phyloP scores from a whole-genome alignment of 2,329 filamentous ascomycete genomes.

The Amphichorda felina region DNA sequence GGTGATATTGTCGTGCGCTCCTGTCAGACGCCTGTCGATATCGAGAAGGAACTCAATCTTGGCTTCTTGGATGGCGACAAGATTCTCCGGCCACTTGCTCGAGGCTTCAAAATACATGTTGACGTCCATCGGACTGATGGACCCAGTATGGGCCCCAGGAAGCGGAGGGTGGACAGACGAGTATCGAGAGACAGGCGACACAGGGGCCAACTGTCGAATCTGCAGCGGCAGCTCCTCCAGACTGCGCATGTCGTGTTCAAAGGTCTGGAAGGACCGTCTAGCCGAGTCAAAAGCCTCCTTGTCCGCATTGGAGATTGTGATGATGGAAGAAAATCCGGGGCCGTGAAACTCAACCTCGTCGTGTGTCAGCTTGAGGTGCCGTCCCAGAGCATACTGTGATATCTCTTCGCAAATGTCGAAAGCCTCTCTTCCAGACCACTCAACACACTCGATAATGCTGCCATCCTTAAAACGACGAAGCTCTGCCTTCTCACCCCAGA shows the following conservation, averaged over 20 bases:
- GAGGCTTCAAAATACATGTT: slow-evolving; percentile 90
- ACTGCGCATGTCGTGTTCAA: slow-evolving; percentile 66
- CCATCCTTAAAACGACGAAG: slow-evolving; percentile 91
- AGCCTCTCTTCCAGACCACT: slow-evolving; percentile 60
- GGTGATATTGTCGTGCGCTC: slow-evolving; percentile 45
- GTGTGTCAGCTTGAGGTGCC: slow-evolving; percentile 53
- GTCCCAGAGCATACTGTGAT: slow-evolving; percentile 54
- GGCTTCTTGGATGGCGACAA: slow-evolving; percentile 82
- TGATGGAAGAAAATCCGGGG: slow-evolving; percentile 34
- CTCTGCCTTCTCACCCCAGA: slow-evolving; percentile 93
- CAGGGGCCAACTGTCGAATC: slow-evolving; percentile 65
- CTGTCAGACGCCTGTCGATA: slow-evolving; percentile 59
- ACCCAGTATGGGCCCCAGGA: slow-evolving; percentile 29
- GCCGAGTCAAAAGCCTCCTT: slow-evolving; percentile 54
- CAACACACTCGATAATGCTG: slow-evolving; percentile 81
- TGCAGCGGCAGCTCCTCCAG: slow-evolving; percentile 82
- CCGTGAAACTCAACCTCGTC: slow-evolving; percentile 40
- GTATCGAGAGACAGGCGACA: slow-evolving; percentile 63
- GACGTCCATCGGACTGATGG: slow-evolving; percentile 55
- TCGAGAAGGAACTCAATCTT: slow-evolving; percentile 83
- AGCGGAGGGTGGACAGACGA: slow-evolving; percentile 40
- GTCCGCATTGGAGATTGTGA: slow-evolving; percentile 34
- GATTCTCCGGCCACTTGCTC: slow-evolving; percentile 83
- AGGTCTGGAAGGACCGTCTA: slow-evolving; percentile 55
- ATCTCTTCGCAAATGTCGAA: slow-evolving; percentile 70